Conservation (phyloP, 2,329 filamentous ascomycete genomes). For the Colletotrichum acutatum region DNA sequence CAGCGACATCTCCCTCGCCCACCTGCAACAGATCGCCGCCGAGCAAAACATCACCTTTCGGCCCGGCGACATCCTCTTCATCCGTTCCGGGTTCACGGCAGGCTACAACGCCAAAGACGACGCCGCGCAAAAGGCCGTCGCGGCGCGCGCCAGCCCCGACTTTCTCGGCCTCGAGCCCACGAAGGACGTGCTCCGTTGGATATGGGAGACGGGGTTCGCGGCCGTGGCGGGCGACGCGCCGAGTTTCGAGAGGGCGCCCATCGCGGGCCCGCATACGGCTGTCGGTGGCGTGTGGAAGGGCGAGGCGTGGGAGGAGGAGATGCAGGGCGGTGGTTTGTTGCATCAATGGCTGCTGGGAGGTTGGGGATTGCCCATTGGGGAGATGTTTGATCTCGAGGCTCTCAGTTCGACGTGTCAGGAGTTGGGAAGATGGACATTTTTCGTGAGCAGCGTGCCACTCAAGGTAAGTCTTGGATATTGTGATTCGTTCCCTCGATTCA, state of each 20-base stretch:
- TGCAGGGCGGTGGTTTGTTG: conserved; percentile 35
- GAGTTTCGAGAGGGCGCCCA: conserved; percentile 55
- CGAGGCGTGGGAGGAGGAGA: conserved; percentile 37
- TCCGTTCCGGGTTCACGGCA: conserved; percentile 49
- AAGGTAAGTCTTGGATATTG: conserved; percentile 36
- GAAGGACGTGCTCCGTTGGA: conserved; percentile 50
- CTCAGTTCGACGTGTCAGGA: conserved; percentile 48
- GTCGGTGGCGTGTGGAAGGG: conserved; percentile 12
- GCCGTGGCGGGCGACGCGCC: conserved; percentile 56
- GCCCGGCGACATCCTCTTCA: conserved; percentile 63
- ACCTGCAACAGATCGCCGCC: conserved; percentile 41
- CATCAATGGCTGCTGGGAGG: conserved; percentile 58
- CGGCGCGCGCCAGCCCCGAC: conserved; percentile 40
- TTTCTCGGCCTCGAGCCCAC: conserved; percentile 53
- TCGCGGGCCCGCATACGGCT: conserved; percentile 42
- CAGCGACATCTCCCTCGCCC: conserved; percentile 56
- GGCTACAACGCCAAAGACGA: conserved; percentile 42
- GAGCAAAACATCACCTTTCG: conserved; percentile 56
- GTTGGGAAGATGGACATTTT: conserved; percentile 50
- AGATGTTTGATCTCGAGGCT: conserved; percentile 58
- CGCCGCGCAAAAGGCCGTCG: conserved; percentile 40
- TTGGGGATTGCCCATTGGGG: conserved; percentile 63
- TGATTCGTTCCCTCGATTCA: rapidly evolving
- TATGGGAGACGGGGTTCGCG: conserved; percentile 57
- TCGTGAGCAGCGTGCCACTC: conserved; percentile 51